Conservation (phyloP, 1,284 basidiomycete genomes). For the Papiliotrema nemorosa region DNA sequence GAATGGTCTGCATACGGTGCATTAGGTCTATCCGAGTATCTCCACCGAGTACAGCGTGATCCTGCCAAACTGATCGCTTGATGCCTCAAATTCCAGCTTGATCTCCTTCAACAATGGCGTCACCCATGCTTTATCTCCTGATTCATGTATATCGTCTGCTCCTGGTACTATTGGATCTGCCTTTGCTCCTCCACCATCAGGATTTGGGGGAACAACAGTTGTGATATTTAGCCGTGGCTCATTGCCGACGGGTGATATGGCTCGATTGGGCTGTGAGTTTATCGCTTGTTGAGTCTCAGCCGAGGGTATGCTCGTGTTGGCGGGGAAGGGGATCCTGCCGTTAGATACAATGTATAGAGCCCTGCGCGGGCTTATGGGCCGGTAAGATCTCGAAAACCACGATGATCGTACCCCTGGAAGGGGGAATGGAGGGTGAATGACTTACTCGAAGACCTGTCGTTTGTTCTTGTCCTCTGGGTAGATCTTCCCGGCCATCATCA, state of each 20-base stretch:
- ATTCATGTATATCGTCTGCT: constrained; percentile 5
- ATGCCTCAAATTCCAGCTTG: constrained; percentile 46
- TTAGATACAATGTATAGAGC: neutral
- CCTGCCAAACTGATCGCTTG: constrained; percentile 46
- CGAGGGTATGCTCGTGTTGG: constrained; percentile 8
- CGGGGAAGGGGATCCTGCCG: constrained; percentile 16
- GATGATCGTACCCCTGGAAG: too few relatives aligned
- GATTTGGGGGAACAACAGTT: constrained; percentile 13
- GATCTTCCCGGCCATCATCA: constrained; percentile 37
- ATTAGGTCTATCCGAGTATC: constrained; percentile 14
- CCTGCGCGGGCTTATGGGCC: too few relatives aligned
- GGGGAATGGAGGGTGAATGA: neutral
- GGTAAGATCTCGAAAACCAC: too few relatives aligned
- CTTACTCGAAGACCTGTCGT: constrained; percentile 46
- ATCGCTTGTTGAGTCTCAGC: constrained; percentile 1
- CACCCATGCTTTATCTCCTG: constrained; percentile 7
- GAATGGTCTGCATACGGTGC: neutral
- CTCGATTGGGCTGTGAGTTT: neutral
- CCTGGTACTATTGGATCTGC: constrained; percentile 5
- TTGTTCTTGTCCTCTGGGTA: constrained; percentile 46
- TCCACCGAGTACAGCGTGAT: constrained; percentile 48
- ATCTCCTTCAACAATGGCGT: constrained; percentile 28
- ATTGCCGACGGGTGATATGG: neutral
- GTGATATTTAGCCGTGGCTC: constrained; percentile 7
- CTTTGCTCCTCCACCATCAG: constrained; percentile 5